Conservation (phyloP, 2,329 filamentous ascomycete genomes). For the Neocatenulostroma microsporum region DNA sequence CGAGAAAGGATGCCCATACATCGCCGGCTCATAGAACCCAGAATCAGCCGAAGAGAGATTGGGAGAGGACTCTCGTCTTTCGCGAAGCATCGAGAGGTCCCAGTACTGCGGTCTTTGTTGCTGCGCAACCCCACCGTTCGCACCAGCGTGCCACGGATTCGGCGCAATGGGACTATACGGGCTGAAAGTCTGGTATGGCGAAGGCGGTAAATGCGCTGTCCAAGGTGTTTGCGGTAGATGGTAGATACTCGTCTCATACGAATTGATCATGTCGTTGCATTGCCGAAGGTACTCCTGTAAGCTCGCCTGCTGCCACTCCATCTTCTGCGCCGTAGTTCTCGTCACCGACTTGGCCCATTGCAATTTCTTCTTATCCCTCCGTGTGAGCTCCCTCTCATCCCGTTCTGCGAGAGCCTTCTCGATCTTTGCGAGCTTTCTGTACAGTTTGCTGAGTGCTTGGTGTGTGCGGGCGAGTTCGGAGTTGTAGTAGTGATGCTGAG, state of each 20-base stretch:
- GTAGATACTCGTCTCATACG: slow-evolving; percentile 11
- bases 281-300: slow-evolving; percentile 21
- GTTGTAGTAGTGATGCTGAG: slow-evolving; percentile 21
- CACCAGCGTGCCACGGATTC: slow-evolving; percentile 9
- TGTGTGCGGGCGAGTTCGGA: slow-evolving; percentile 22
- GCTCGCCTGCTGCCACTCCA: slow-evolving; percentile 19
- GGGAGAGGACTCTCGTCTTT: slow-evolving; percentile 16
- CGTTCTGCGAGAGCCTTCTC: slow-evolving; percentile 18
- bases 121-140: slow-evolving; percentile 1
- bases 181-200: slow-evolving; percentile 14
- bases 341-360: slow-evolving; percentile 21
- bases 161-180: slow-evolving; percentile 10
- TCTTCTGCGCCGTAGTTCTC: slow-evolving; percentile 14
- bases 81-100: slow-evolving; percentile 25
- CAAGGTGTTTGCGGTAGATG: slow-evolving; percentile 15
- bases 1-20: slow-evolving; percentile 6
- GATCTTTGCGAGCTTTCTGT: slow-evolving; percentile 20
- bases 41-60: slow-evolving; percentile 19
- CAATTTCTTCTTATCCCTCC: slow-evolving; percentile 24
- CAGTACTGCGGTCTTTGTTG: slow-evolving; percentile 18
- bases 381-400: slow-evolving; percentile 16
- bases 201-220: slow-evolving; percentile 15
- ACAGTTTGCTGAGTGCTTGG: slow-evolving; percentile 22
- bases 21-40: slow-evolving; percentile 21
- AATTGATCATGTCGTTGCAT: slow-evolving; percentile 21